Evolutionary conservation across 768 basidiomycete species (phyloP), one percentile per base, ranked within the genome.

Genomic region (Daedaleopsis sinensis): DNA sequence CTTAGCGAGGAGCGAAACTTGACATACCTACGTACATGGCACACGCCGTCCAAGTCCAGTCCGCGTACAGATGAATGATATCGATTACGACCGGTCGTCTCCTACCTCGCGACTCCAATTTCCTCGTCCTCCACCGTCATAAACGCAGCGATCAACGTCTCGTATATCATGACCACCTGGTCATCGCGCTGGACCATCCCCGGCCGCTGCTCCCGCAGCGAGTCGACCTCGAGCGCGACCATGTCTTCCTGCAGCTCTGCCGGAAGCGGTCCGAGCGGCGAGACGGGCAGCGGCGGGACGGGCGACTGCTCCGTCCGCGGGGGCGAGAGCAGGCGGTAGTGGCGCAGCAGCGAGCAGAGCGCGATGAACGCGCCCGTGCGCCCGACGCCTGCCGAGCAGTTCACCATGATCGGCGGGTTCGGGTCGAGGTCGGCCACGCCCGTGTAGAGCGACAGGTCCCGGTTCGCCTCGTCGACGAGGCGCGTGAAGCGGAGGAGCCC

Each of bases 361-460:
- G 90, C 86, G 69, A 96, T 90, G 74, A 93, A 94, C 7, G 93
- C 84, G 18, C 94, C 94, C 5, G 94, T 94, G 38, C 94, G 83
- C 3, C 94, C 94, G 59, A 95, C 81, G 5, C 94, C 94, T 1
- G 94, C 94, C 27, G 92, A 94, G 70, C 94, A 96, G 63, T 90
- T 85, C 35, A 92, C 82, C 67, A 95, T 83, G 63, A 91, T 82
- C 0, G 92, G 92, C n/a, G 90, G 89, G 63, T 89, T 87, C 15
- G 82, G 77, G 65, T 88, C 82, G 35, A 67, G 68, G 21, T 68
- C 11, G 63, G 54, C 64, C 58, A 57, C 35, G 18, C 74, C 63
- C 19, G 74, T 59, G 57, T 73, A 71, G 11, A 73, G 64, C 24
- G 68, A 66, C 13, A 77, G 65, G 62, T 83, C 80, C 62, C 80